Conservation (phyloP, 2,329 filamentous ascomycete genomes). For the Pestalotiopsis sp. region DNA sequence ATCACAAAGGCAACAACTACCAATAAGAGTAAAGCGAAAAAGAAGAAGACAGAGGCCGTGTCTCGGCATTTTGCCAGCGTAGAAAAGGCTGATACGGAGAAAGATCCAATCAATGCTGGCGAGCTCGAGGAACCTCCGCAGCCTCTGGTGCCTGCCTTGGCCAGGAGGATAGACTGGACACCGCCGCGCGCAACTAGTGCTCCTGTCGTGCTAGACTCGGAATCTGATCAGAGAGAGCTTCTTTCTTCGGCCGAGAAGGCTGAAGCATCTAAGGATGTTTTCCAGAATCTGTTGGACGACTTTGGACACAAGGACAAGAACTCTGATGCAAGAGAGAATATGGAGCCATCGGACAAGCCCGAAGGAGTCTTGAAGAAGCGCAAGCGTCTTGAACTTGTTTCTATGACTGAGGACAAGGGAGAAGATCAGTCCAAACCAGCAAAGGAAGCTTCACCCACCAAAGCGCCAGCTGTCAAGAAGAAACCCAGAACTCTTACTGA, state of each 20-base stretch:
- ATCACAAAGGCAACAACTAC: constrained; percentile 17
- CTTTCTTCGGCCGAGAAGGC: constrained; percentile 26
- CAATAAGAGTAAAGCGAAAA: constrained; percentile 24
- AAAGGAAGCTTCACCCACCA: constrained; percentile 36
- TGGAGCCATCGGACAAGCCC: neutral
- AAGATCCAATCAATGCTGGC: constrained; percentile 13
- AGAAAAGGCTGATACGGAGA: neutral
- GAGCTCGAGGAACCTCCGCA: neutral
- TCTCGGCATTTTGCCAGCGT: constrained; percentile 28
- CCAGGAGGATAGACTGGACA: constrained; percentile 68
- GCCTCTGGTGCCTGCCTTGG: constrained; percentile 48
- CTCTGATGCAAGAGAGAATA: neutral
- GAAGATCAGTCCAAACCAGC: constrained; percentile 24
- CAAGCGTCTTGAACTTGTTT: constrained; percentile 56
- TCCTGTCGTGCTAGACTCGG: constrained; percentile 29
- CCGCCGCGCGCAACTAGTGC: constrained; percentile 52
- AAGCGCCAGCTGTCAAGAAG: constrained; percentile 63
- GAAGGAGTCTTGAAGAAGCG: constrained; percentile 51
- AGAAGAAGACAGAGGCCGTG: constrained; percentile 30
- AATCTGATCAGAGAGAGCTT: constrained; percentile 33
- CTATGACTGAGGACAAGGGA: constrained; percentile 29
- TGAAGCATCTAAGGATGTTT: constrained; percentile 33
- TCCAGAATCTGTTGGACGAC: constrained; percentile 45
- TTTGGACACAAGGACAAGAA: constrained; percentile 39
- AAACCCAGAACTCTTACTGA: constrained; percentile 79